Base-by-base conservation (phyloP, 1,139 yeast species). In the Zygosaccharomyces sapae region DNA sequence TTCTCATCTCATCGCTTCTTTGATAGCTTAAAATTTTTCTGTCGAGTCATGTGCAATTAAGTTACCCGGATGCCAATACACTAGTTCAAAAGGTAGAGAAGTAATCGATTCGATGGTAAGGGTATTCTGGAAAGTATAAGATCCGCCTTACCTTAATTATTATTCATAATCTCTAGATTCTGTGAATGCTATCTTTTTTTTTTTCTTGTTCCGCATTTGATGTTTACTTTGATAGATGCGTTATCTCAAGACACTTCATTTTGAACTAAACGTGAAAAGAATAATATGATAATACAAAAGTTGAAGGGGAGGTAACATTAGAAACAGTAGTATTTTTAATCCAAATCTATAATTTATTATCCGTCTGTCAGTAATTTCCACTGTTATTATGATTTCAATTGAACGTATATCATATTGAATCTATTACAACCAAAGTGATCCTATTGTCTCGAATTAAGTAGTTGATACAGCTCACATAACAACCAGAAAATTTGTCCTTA, bases 21-120 rank as follows among this genome's bases (percentile, higher is more conserved):
- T 27, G 31, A 35, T 36, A 22, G 16, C 38, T 24, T 38, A 41
- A 45, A 45, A 45, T 41, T 45, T 45, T 45, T 41, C 30, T 20
- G 40, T 35, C 45, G 40, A 33, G 36, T 41, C 45, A 34, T 41
- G 43, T 45, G 35, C 40, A 30, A 30, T 30, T 37, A 37, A 37
- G 18, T 37, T 37, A 37, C 40, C 40, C 40, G 40, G 13, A 37
- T 24, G 12, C 31, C 40, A 30, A 30, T 13, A 37, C 18, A 22
- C 12, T 12, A 5, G 9, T 27, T 8, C 12, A 27, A 27, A 27
- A 9, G 9, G 31, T 9, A 10, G 5, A 24, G 27, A 24, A 3
- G 9, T 24, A 24, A 9, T 24, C 16, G 16, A 16, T 16, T 16
- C 16, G 16, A 24, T 24, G 9, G 7, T 24, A 24, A 24, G 9